Evolutionary conservation across 352 stramenopile species (phyloP).

Genomic region (Pelagophyceae sp.): DNA sequence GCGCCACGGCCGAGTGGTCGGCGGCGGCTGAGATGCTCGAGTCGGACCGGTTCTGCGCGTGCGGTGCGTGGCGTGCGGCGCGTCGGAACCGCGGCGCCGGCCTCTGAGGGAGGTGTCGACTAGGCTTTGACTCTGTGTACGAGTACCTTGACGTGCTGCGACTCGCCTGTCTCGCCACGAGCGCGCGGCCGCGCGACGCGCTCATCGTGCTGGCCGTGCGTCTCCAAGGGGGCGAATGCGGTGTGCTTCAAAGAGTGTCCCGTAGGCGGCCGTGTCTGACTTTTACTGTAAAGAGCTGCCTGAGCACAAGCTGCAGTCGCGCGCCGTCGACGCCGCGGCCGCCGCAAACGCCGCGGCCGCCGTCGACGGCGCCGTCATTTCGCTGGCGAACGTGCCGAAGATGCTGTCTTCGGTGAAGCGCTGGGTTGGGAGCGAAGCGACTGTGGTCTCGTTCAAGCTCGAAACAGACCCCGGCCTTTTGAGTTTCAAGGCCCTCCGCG

Average conservation of each 20-base stretch:
- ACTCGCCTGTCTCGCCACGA: conserved; percentile 52
- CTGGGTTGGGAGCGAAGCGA: conserved; percentile 65
- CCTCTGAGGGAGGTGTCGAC: too few relatives aligned
- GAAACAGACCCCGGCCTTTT: conserved; percentile 75
- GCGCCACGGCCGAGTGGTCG: neutral
- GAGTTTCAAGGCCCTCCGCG: conserved; percentile 57
- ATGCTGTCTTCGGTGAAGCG: conserved; percentile 65
- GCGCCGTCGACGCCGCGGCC: too few relatives aligned
- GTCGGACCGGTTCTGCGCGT: neutral
- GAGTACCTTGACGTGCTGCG: conserved; percentile 73
- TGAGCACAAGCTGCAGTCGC: conserved; percentile 79
- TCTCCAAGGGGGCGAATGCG: too few relatives aligned
- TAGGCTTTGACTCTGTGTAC: conserved; percentile 67
- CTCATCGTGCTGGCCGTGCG: conserved; percentile 70
- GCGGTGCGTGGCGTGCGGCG: too few relatives aligned
- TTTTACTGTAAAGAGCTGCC: conserved; percentile 65
- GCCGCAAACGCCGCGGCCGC: too few relatives aligned
- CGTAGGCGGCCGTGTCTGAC: conserved; percentile 74
- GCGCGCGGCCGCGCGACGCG: conserved; percentile 50
- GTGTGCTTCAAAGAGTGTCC: too few relatives aligned
- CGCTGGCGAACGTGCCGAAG: conserved; percentile 67
- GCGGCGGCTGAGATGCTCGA: neutral
- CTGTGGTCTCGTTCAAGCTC: conserved; percentile 74
- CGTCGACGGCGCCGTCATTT: conserved; percentile 51
- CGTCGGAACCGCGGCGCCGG: too few relatives aligned